A percentile compares a stretch with the other conserved stretches of the same genome.
phyloP scores from a whole-genome alignment of 495 filamentous ascomycete genomes.

The Daldinia grandis region DNA sequence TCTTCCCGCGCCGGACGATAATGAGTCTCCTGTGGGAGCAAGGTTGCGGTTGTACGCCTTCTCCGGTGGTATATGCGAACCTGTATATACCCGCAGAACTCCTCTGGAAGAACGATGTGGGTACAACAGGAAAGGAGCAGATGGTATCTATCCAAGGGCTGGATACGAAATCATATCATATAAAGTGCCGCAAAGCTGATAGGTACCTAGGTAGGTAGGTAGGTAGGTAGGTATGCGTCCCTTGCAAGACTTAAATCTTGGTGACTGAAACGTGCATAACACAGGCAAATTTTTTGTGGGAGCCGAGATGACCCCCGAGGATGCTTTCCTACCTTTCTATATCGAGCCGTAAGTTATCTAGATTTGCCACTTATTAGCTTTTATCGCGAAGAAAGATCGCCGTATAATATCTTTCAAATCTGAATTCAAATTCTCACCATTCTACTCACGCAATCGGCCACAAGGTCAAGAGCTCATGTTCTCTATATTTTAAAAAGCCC shows the following conservation, averaged over 20 bases:
- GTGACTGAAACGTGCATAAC: slow-evolving; percentile 30
- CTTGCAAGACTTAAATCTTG: slow-evolving; percentile 20
- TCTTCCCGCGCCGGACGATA: slow-evolving; percentile 45
- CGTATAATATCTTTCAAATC: background rate
- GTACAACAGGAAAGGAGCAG: slow-evolving; percentile 24
- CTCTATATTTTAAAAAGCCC: background rate
- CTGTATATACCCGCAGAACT: slow-evolving; percentile 32
- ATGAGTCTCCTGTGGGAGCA: slow-evolving; percentile 44
- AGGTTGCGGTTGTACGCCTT: slow-evolving; percentile 26
- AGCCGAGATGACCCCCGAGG: slow-evolving; percentile 38
- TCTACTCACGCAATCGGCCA: background rate
- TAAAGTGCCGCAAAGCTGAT: slow-evolving; percentile 34
- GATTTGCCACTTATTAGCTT: background rate
- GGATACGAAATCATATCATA: slow-evolving; percentile 28
- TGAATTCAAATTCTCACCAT: background rate
- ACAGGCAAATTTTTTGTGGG: slow-evolving; percentile 23
- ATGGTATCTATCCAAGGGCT: slow-evolving; percentile 26
- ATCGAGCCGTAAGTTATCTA: background rate
- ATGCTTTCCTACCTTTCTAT: slow-evolving; percentile 7
- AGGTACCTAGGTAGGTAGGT: no score
- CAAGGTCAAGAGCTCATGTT: background rate
- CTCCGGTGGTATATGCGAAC: slow-evolving; percentile 19
- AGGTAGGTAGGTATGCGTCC: slow-evolving; percentile 33
- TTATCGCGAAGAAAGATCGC: background rate
- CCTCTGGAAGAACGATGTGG: slow-evolving; percentile 33